Evolutionary conservation across 176 grass and related monocot species (phyloP).

Genomic region (Musa beccarii): DNA sequence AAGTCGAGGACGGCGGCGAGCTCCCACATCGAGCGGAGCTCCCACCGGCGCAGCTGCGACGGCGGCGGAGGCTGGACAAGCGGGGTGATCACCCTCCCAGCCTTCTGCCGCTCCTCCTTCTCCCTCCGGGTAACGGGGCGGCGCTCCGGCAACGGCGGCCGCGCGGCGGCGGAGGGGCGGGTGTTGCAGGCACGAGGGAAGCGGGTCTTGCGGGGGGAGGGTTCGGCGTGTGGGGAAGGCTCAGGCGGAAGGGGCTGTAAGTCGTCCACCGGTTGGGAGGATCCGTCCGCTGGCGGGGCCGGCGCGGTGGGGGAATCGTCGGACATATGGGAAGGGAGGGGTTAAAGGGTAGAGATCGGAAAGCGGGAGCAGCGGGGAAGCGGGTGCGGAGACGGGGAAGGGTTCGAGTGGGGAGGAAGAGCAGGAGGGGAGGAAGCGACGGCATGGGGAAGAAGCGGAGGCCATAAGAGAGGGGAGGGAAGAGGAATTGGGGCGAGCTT

Average conservation of each 20-base stretch:
- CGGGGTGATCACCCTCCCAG: slow-evolving; percentile 1
- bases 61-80: slow-evolving; percentile 7
- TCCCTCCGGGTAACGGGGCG: neutral
- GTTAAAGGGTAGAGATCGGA: neutral
- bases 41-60: neutral
- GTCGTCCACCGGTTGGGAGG: neutral
- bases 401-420: neutral
- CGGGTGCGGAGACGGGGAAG: neutral
- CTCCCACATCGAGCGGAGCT: slow-evolving; percentile 22
- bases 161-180: neutral
- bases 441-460: slow-evolving; percentile 17
- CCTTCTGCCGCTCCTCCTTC: slow-evolving; percentile 8
- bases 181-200: slow-evolving; percentile 13
- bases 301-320: neutral
- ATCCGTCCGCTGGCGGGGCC: neutral
- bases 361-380: neutral
- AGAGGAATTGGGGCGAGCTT: neutral
- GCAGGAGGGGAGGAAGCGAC: slow-evolving; percentile 1
- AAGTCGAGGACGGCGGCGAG: slow-evolving; percentile 20
- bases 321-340: neutral
- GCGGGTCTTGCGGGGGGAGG: neutral
- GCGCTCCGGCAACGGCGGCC: slow-evolving; percentile 1
- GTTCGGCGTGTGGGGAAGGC: neutral
- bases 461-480: neutral
- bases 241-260: neutral